These are phyloP conservation scores for Malus hybrid DNA, from an alignment of 331 rosid genomes.

Conservation along the genomic window DNA sequence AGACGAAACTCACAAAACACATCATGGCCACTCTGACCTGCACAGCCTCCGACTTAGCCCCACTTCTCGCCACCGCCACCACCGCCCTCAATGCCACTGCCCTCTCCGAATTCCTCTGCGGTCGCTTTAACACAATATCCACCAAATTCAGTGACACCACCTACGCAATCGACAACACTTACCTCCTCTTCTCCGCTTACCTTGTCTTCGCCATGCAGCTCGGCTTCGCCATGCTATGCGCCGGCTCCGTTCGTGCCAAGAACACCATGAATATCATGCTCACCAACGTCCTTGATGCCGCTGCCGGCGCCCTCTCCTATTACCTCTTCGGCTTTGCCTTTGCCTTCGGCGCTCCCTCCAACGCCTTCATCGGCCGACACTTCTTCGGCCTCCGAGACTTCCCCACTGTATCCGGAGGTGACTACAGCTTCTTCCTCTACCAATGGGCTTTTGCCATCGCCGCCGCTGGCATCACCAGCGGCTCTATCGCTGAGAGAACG, in stretches of 20 bases:
- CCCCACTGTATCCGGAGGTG: slow-evolving; percentile 19
- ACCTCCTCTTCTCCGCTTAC: slow-evolving; percentile 75
- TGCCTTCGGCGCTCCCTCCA: slow-evolving; percentile 69
- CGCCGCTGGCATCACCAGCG: slow-evolving; percentile 70
- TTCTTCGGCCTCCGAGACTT: slow-evolving; percentile 49
- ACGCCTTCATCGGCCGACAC: slow-evolving; percentile 71
- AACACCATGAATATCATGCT: slow-evolving; percentile 97
- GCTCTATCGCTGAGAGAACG: slow-evolving; percentile 80
- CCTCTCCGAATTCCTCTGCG: slow-evolving; percentile 46
- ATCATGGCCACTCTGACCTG: slow-evolving; percentile 49
- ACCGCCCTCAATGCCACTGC: slow-evolving; percentile 26
- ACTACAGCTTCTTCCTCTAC: slow-evolving; percentile 71
- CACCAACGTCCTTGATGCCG: slow-evolving; percentile 81
- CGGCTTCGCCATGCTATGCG: slow-evolving; percentile 97
- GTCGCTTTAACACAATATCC: slow-evolving; percentile 34
- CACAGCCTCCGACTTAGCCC: slow-evolving; percentile 39
- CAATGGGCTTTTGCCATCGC: slow-evolving; percentile 93
- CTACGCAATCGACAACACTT: slow-evolving; percentile 50
- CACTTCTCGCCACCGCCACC: slow-evolving; percentile 23
- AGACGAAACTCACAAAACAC: not conserved
- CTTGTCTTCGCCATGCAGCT: slow-evolving; percentile 90
- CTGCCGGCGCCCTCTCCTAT: slow-evolving; percentile 67
- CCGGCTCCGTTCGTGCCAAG: slow-evolving; percentile 83
- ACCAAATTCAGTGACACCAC: slow-evolving; percentile 27
- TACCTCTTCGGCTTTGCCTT: slow-evolving; percentile 83